These are phyloP conservation scores for Podaxis sp. DNA, from an alignment of 768 basidiomycete species.

Conservation along the genomic window DNA sequence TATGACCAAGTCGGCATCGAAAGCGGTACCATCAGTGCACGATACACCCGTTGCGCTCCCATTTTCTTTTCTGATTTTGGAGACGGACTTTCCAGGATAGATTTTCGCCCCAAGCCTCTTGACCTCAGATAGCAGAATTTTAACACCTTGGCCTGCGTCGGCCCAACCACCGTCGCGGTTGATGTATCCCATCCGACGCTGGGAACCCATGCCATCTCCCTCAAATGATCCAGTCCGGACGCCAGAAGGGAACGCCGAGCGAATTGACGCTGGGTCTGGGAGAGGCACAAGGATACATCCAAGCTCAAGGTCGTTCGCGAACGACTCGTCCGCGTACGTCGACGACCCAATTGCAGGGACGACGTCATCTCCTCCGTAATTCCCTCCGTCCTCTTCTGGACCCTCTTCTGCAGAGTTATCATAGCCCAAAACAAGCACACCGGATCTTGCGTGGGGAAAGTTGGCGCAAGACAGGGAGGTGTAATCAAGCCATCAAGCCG, in stretches of 20 bases:
- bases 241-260: conserved; percentile 45
- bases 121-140: conserved; percentile 54
- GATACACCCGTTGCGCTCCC: conserved; percentile 57
- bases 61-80: conserved; percentile 37
- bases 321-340: conserved; percentile 53
- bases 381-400: neutral
- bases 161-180: conserved; percentile 88
- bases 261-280: conserved; percentile 37
- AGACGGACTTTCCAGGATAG: conserved; percentile 55
- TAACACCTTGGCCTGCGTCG: conserved; percentile 67
- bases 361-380: neutral
- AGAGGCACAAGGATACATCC: conserved; percentile 52
- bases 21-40: conserved; percentile 55
- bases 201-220: conserved; percentile 27
- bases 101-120: conserved; percentile 59
- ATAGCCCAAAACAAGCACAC: conserved; percentile 60
- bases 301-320: conserved; percentile 59
- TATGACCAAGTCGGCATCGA: conserved; percentile 61
- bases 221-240: conserved; percentile 38
- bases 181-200: conserved; percentile 45
- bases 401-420: conserved; percentile 17
- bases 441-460: conserved; percentile 47
- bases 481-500: conserved; percentile 1
- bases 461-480: neutral
- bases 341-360: conserved; percentile 15